Evolutionary conservation across 73 alveolate genomes (phyloP).

Genomic region (Uronychia binucleata): DNA sequence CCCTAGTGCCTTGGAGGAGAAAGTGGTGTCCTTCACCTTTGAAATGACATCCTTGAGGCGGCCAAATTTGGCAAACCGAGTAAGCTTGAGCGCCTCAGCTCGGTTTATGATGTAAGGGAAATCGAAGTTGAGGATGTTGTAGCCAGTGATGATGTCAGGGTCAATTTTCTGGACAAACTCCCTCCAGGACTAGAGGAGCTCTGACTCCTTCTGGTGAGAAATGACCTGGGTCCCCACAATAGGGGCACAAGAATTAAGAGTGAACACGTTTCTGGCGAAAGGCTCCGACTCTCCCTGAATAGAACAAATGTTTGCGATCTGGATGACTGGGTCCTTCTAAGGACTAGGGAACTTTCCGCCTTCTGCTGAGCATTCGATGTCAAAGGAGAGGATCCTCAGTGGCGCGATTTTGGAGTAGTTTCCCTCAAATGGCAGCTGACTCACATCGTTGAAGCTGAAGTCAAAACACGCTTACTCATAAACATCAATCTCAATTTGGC

Average conservation of each 20-base stretch:
- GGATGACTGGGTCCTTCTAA: constrained; percentile 92
- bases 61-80: constrained; percentile 80
- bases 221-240: constrained; percentile 98
- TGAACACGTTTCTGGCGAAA: constrained; percentile 95
- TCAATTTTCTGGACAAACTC: constrained; percentile 59
- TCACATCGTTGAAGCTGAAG: constrained; percentile 73
- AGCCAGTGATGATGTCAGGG: constrained; percentile 93
- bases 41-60: constrained; percentile 72
- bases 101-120: constrained; percentile 93
- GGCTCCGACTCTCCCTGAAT: constrained; percentile 92
- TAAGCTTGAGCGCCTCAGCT: constrained; percentile 82
- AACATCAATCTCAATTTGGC: constrained; percentile 97
- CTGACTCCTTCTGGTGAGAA: constrained; percentile 89
- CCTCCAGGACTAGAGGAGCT: constrained; percentile 92
- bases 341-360: constrained; percentile 89
- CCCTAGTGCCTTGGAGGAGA: constrained; percentile 95
- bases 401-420: constrained; percentile 98
- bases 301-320: constrained; percentile 95
- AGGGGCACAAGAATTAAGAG: constrained; percentile 94
- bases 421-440: constrained; percentile 80
- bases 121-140: constrained; percentile 98
- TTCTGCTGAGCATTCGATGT: constrained; percentile 96
- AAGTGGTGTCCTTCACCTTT: constrained; percentile 82
- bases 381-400: constrained; percentile 97
- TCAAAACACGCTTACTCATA: too few relatives aligned